These are phyloP conservation scores for Metschnikowia sp. DNA, from an alignment of 805 yeast genomes.

Conservation along the genomic window DNA sequence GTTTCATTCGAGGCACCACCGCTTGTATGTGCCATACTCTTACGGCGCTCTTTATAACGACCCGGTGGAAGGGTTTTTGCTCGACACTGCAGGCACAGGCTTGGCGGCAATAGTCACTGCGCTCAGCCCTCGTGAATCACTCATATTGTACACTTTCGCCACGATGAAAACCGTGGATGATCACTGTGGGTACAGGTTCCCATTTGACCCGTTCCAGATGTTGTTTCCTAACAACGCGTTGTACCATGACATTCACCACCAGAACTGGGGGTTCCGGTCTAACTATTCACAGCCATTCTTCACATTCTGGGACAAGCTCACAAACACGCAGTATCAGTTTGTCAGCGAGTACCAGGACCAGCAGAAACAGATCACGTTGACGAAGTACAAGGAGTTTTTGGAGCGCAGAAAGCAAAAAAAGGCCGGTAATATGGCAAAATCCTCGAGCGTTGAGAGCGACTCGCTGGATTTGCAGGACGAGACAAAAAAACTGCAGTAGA, in stretches of 20 bases:
- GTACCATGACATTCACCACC: constrained; percentile 97
- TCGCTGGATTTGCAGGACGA: neutral
- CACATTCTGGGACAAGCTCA: constrained; percentile 81
- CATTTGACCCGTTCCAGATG: constrained; percentile 85
- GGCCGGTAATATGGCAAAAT: constrained; percentile 1
- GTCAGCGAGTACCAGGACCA: constrained; percentile 59
- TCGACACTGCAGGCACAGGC: constrained; percentile 93
- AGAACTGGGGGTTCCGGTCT: constrained; percentile 88
- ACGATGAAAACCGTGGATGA: constrained; percentile 97
- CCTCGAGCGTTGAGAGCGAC: neutral
- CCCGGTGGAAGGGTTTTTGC: constrained; percentile 87
- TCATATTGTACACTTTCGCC: constrained; percentile 75
- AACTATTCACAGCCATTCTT: constrained; percentile 96
- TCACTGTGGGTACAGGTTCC: constrained; percentile 96
- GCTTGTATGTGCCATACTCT: constrained; percentile 93
- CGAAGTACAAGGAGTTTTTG: constrained; percentile 59
- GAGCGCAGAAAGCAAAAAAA: constrained; percentile 12
- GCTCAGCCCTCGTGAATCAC: constrained; percentile 73
- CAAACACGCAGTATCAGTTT: constrained; percentile 66
- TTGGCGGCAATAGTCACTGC: constrained; percentile 62
- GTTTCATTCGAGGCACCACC: constrained; percentile 93
- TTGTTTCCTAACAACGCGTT: constrained; percentile 93
- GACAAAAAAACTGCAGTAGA: neutral
- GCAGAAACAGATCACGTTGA: constrained; percentile 66
- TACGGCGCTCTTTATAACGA: constrained; percentile 94